These are phyloP conservation scores for Sugiyamaella chiloensis DNA, from an alignment of 805 yeast genomes.

Conservation along the genomic window DNA sequence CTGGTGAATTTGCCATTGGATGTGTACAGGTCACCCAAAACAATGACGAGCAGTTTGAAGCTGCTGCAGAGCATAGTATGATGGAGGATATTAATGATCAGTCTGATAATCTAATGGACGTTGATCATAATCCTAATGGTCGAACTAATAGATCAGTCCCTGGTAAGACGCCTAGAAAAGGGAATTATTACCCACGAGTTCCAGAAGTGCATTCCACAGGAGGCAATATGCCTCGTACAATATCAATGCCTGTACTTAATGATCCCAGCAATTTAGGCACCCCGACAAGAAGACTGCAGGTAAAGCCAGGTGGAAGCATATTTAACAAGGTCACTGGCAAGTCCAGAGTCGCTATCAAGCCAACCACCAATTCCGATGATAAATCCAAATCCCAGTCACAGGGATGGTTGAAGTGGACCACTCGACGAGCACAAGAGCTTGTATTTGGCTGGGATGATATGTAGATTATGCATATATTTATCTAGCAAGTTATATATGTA, in stretches of 20 bases:
- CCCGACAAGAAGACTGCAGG: conserved; percentile 15
- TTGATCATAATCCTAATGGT: neutral
- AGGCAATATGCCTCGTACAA: conserved; percentile 16
- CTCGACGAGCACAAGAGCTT: conserved; percentile 42
- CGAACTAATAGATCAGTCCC: neutral
- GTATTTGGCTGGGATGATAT: conserved; percentile 55
- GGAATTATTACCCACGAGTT: neutral
- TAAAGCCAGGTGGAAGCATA: conserved; percentile 27
- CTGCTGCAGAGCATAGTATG: conserved; percentile 11
- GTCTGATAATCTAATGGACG: conserved; percentile 5
- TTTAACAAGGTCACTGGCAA: conserved; percentile 22
- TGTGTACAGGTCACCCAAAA: conserved; percentile 61
- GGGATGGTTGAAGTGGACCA: conserved; percentile 34
- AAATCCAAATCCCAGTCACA: conserved; percentile 8
- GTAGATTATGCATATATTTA: neutral
- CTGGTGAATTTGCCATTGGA: conserved; percentile 58
- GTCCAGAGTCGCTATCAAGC: conserved; percentile 7
- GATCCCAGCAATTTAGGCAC: conserved; percentile 2
- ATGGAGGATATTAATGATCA: conserved; percentile 15
- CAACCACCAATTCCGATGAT: neutral
- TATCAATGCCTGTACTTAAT: conserved; percentile 22
- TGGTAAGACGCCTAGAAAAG: neutral
- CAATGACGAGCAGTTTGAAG: conserved; percentile 10
- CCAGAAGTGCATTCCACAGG: neutral
- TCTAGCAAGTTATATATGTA: neutral